Evolutionary conservation across 2,329 filamentous ascomycete species (phyloP).

Genomic region (Talaromyces pinophilus): DNA sequence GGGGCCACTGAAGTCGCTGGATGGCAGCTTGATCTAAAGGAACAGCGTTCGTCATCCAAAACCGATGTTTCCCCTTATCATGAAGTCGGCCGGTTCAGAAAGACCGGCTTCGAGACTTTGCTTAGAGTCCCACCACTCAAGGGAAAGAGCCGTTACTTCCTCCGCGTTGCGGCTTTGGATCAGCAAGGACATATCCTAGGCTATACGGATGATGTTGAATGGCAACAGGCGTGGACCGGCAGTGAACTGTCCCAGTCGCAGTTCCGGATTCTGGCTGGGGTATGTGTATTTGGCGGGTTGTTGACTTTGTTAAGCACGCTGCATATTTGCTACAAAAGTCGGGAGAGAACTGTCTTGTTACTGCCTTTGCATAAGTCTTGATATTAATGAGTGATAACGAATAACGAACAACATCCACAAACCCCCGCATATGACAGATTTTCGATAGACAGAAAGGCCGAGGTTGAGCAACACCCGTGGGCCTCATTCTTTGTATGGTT

Average conservation of each 20-base stretch:
- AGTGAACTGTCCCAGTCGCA: slow-evolving; percentile 16
- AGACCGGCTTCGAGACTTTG: slow-evolving; percentile 37
- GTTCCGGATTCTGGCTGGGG: slow-evolving; percentile 3
- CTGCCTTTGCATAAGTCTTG: slow-evolving; percentile 9
- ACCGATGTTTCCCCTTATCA: slow-evolving; percentile 17
- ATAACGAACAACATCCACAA: background rate
- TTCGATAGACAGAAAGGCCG: too few species aligned
- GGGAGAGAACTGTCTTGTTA: background rate
- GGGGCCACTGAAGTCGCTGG: slow-evolving; percentile 45
- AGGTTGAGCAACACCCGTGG: too few species aligned
- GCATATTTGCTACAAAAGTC: slow-evolving; percentile 4
- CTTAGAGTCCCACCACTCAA: slow-evolving; percentile 27
- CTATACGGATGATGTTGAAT: slow-evolving; percentile 8
- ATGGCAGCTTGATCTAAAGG: slow-evolving; percentile 31
- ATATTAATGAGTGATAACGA: slow-evolving; percentile 1
- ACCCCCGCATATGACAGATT: too few species aligned
- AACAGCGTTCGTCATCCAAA: slow-evolving; percentile 18
- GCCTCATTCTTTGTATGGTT: too few species aligned
- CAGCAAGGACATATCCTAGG: slow-evolving; percentile 11
- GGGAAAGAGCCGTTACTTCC: slow-evolving; percentile 21
- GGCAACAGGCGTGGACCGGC: slow-evolving; percentile 12
- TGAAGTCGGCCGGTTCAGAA: slow-evolving; percentile 23
- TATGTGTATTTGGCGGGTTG: slow-evolving; percentile 16
- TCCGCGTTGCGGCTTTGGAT: slow-evolving; percentile 30
- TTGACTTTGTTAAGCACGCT: slow-evolving; percentile 14